These are phyloP conservation scores for Babesia divergens DNA, from an alignment of 169 alveolate species.

Conservation along the genomic window DNA sequence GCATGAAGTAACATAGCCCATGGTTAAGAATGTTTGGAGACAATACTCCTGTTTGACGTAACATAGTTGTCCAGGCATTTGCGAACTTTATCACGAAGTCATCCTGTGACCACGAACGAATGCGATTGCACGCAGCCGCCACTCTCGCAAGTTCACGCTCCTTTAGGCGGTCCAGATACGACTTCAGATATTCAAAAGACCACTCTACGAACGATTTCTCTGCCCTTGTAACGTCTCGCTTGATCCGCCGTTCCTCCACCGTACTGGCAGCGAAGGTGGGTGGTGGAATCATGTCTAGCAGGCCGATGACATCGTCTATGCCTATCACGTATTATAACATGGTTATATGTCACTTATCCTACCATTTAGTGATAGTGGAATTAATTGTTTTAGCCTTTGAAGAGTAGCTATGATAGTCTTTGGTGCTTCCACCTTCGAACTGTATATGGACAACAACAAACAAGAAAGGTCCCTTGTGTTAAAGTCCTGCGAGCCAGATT, in stretches of 20 bases:
- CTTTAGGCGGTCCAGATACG: slow-evolving; percentile 21
- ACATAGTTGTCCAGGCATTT: neutral
- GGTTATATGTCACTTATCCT: neutral
- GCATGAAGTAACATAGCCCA: slow-evolving; percentile 23
- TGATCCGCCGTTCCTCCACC: slow-evolving; percentile 13
- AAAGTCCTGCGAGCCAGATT: neutral
- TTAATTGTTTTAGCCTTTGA: neutral
- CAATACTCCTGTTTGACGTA: neutral
- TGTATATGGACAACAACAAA: slow-evolving; percentile 22
- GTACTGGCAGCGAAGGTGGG: slow-evolving; percentile 18
- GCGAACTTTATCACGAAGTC: slow-evolving; percentile 15
- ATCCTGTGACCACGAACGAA: slow-evolving; percentile 45
- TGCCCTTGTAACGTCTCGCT: slow-evolving; percentile 30
- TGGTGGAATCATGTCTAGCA: slow-evolving; percentile 37
- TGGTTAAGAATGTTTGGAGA: slow-evolving; percentile 11
- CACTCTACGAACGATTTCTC: slow-evolving; percentile 40
- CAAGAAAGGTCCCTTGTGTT: slow-evolving; percentile 20
- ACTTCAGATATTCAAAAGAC: slow-evolving; percentile 14
- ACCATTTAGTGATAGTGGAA: slow-evolving; percentile 23
- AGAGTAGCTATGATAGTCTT: neutral
- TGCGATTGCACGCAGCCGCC: slow-evolving; percentile 50
- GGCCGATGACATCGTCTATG: slow-evolving; percentile 6
- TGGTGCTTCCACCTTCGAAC: slow-evolving; percentile 3
- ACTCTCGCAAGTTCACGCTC: slow-evolving; percentile 20
- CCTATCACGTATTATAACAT: neutral